Evolutionary conservation across 371 early-diverging fungal species (phyloP).

Genomic region (Nematocida sp.): DNA sequence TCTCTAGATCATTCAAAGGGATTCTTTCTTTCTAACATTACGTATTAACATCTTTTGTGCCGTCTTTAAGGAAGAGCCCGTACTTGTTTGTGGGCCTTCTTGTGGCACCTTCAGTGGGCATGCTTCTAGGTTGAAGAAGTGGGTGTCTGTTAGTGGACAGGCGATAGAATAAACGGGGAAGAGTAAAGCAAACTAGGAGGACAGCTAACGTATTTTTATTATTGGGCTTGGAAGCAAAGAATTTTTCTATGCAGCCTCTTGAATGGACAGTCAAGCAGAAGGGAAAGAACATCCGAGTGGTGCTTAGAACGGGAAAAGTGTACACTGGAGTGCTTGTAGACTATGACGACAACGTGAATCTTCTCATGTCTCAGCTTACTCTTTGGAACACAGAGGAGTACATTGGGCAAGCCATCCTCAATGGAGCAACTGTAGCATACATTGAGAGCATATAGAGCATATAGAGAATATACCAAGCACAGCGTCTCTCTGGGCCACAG

Average conservation of each 20-base stretch:
- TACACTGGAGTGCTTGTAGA: slow-evolving; percentile 20
- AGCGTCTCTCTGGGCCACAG: background rate
- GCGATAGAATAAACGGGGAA: too few relatives aligned
- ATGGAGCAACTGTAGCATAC: slow-evolving; percentile 42
- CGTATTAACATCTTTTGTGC: too few relatives aligned
- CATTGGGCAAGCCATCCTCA: slow-evolving; percentile 17
- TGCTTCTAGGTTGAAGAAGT: too few relatives aligned
- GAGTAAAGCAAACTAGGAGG: background rate
- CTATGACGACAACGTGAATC: slow-evolving; percentile 42
- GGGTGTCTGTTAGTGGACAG: too few relatives aligned
- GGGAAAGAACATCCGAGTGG: slow-evolving; percentile 30
- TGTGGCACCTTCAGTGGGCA: too few relatives aligned
- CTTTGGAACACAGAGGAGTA: background rate
- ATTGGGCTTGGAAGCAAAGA: background rate
- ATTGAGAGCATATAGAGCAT: slow-evolving; percentile 36
- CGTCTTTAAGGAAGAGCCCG: too few relatives aligned
- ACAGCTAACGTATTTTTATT: slow-evolving; percentile 14
- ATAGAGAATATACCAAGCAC: background rate
- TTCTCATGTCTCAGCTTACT: slow-evolving; percentile 14
- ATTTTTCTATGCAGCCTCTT: slow-evolving; percentile 48
- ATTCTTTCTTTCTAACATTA: background rate
- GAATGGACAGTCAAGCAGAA: slow-evolving; percentile 33
- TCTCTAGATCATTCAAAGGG: too few relatives aligned
- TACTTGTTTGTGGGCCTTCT: too few relatives aligned
- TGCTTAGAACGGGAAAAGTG: slow-evolving; percentile 35